These are phyloP conservation scores for Carpinus viminea DNA, from an alignment of 306 rosid species.

Conservation along the genomic window DNA sequence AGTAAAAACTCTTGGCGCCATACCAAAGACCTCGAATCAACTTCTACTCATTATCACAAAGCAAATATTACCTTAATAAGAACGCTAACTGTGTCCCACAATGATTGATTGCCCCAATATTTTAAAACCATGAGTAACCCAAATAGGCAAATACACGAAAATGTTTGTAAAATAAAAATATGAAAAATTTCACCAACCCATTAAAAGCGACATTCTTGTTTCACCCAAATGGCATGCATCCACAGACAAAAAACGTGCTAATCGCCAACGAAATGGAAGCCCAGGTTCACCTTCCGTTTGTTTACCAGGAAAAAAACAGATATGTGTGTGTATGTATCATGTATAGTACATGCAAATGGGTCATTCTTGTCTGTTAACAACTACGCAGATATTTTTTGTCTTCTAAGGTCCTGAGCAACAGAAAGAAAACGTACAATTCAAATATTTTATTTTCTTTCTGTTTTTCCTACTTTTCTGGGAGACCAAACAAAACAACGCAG, in stretches of 20 bases:
- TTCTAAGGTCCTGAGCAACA: not conserved
- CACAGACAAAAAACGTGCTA: not conserved
- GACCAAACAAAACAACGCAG: constrained; percentile 11
- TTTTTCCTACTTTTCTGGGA: not conserved
- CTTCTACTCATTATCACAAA: not conserved
- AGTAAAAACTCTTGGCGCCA: not conserved
- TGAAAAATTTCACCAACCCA: not conserved
- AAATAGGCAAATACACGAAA: not conserved
- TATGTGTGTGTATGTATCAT: not conserved
- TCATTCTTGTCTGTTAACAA: not conserved
- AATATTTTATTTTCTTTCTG: not conserved
- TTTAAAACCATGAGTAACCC: not conserved
- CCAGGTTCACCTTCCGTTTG: constrained; percentile 2
- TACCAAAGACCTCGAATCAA: not conserved
- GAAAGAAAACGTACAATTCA: not conserved
- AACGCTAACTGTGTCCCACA: not conserved
- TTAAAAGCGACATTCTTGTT: constrained; percentile 13
- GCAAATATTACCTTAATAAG: not conserved
- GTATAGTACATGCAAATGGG: not conserved
- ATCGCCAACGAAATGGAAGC: constrained; percentile 1
- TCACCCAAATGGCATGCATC: constrained; percentile 5
- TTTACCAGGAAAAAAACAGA: constrained; percentile 13
- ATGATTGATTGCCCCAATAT: not conserved
- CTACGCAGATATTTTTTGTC: not conserved
- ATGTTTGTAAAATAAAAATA: no score